Conservation (phyloP, 176 grass and related monocot species). For the Aegilops umbellulata region DNA sequence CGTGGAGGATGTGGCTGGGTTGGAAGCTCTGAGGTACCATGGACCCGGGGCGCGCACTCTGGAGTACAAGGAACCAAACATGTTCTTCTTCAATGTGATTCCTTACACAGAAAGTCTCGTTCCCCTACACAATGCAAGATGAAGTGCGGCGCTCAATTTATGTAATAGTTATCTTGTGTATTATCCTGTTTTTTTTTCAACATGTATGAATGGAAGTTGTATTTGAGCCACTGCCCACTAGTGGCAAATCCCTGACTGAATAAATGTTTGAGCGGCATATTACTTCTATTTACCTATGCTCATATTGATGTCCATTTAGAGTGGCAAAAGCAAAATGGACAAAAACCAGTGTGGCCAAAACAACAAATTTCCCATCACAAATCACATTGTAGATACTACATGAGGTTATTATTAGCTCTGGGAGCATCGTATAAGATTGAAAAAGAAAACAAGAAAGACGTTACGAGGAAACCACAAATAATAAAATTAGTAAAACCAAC, state of each 20-base stretch:
- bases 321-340: too few species aligned
- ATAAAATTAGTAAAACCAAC: not conserved
- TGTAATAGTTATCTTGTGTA: not conserved
- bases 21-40: not conserved
- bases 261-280: too few species aligned
- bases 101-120: not conserved
- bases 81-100: not conserved
- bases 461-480: not conserved
- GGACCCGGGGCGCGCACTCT: not conserved
- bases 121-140: not conserved
- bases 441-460: not conserved
- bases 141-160: not conserved
- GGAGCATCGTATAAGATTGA: not conserved
- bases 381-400: too few species aligned
- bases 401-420: too few species aligned
- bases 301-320: too few species aligned
- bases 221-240: not conserved
- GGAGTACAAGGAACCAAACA: not conserved
- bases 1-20: not conserved
- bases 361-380: too few species aligned
- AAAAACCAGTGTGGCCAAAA: too few species aligned
- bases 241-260: too few species aligned
- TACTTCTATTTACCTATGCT: too few species aligned
- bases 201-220: not conserved
- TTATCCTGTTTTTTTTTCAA: too few species aligned